Base-by-base conservation (phyloP, 345 rosid species). In the Capsella bursapastoris region DNA sequence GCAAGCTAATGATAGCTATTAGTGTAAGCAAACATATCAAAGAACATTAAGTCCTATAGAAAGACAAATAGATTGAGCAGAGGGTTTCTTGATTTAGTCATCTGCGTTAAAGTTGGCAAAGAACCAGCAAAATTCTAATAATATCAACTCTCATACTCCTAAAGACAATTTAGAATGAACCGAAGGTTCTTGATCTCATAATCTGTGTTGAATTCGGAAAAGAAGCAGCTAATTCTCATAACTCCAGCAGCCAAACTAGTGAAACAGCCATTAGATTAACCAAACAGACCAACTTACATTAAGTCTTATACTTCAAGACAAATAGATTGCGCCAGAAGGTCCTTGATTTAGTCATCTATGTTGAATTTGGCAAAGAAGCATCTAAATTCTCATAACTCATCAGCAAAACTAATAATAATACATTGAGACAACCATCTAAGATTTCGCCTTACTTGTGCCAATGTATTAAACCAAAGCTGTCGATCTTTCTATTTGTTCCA, bases 341-440 rank as follows among this genome's bases (percentile, higher is more conserved):
- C 58, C 28, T 31, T 78, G 76, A 55, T 65, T 35, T 60, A 38
- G 18, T 43, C 64, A 62, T 27, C 41, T 28, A 44, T 34, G 8
- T 7, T 45, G 27, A 10, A 25, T 41, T 27, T 7, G 27, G 43
- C 16, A 56, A 15, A 16, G 37, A 22, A 70, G 58, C 25, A 59
- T 49, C 49, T 38, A n/a, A 9, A 43, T 5, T 72, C 34, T 29
- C 48, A 63, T 1, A 63, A 53, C 57, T 31, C 4, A 73, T 5
- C 45, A 27, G 14, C 62, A 49, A 65, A 27, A 65, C 53, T 40
- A 40, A 61, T 40, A 48, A 41, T 10, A 18, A 40, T 11, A 41
- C 56, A 47, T 16, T 31, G 15, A 22, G 15, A 18, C 3, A 2
- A 2, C 31, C 31, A 65, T 32, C 44, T 50, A 53, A 53, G n/a